phyloP scores from a whole-genome alignment of 2,329 filamentous ascomycete species.

The Trichoderma gracile region DNA sequence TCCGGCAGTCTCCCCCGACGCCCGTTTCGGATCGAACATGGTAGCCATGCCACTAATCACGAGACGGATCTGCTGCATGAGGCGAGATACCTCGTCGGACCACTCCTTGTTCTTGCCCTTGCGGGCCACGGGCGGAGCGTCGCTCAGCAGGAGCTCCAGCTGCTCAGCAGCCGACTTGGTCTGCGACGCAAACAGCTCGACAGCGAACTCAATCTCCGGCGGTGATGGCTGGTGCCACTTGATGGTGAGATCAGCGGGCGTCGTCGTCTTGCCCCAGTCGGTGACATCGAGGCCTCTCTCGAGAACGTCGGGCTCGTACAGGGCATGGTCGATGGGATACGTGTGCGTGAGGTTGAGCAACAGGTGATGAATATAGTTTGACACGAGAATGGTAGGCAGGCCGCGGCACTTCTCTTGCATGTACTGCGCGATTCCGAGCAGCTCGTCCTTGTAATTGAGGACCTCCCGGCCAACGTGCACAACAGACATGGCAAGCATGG shows the following conservation, averaged over 20 bases:
- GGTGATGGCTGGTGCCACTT: conserved; percentile 85
- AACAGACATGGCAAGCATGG: conserved; percentile 96
- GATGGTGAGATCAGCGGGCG: conserved; percentile 75
- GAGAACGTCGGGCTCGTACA: conserved; percentile 80
- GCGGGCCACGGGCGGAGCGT: conserved; percentile 78
- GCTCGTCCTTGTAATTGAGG: conserved; percentile 81
- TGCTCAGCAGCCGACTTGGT: conserved; percentile 73
- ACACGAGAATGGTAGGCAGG: conserved; percentile 91
- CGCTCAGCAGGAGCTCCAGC: conserved; percentile 76
- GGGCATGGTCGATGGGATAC: conserved; percentile 84
- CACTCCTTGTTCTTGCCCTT: conserved; percentile 97
- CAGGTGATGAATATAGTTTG: conserved; percentile 96
- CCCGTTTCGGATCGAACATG: conserved; percentile 79
- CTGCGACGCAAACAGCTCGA: conserved; percentile 85
- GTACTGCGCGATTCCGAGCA: conserved; percentile 88
- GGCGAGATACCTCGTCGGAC: conserved; percentile 93
- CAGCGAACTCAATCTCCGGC: conserved; percentile 83
- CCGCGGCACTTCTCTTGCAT: conserved; percentile 97
- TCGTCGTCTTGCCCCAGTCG: conserved; percentile 81
- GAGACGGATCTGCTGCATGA: conserved; percentile 84
- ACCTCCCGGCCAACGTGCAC: conserved; percentile 93
- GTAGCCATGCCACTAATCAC: conserved; percentile 87
- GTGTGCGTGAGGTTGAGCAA: conserved; percentile 92
- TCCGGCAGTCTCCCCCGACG: conserved; percentile 54
- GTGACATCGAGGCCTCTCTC: conserved; percentile 69